Conservation (phyloP, 768 basidiomycete species). For the Amyloporia xantha region DNA sequence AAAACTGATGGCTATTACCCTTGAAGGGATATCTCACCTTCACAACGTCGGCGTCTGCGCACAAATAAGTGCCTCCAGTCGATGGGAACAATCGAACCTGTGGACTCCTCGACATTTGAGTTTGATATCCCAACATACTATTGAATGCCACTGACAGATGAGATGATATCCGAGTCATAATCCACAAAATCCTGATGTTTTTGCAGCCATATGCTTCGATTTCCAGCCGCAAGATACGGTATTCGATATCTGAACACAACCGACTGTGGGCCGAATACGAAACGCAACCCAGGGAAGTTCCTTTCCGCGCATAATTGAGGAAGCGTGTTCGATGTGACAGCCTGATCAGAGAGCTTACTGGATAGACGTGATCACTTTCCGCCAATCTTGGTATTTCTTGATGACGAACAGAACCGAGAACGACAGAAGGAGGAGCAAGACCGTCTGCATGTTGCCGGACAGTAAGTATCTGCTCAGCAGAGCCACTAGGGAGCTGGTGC, state of each 20-base stretch:
- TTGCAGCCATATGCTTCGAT: conserved; percentile 11
- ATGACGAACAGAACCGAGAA: conserved; percentile 12
- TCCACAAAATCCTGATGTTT: conserved; percentile 19
- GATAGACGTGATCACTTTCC: conserved; percentile 14
- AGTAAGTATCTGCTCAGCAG: too few species aligned
- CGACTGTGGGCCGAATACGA: conserved; percentile 10
- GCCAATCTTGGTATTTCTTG: conserved; percentile 12
- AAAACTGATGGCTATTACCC: too few species aligned
- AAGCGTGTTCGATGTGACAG: not conserved
- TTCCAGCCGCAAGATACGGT: conserved; percentile 14
- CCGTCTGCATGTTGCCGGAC: not conserved
- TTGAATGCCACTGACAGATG: conserved; percentile 16
- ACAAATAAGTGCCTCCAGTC: conserved; percentile 2
- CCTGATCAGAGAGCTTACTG: conserved; percentile 8
- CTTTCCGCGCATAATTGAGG: not conserved
- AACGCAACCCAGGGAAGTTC: conserved; percentile 12
- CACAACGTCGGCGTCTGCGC: conserved; percentile 12
- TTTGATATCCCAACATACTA: not conserved
- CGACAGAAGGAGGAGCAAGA: conserved; percentile 6
- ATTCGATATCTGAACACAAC: conserved; percentile 14
- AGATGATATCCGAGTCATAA: conserved; percentile 18
- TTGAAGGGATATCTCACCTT: conserved; percentile 10
- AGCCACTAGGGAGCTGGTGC: too few species aligned
- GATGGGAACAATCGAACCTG: not conserved
- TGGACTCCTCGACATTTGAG: not conserved